Evolutionary conservation across 1,284 basidiomycete species (phyloP), one percentile per base, ranked within the genome.

Genomic region (Ustilago trichophora): DNA sequence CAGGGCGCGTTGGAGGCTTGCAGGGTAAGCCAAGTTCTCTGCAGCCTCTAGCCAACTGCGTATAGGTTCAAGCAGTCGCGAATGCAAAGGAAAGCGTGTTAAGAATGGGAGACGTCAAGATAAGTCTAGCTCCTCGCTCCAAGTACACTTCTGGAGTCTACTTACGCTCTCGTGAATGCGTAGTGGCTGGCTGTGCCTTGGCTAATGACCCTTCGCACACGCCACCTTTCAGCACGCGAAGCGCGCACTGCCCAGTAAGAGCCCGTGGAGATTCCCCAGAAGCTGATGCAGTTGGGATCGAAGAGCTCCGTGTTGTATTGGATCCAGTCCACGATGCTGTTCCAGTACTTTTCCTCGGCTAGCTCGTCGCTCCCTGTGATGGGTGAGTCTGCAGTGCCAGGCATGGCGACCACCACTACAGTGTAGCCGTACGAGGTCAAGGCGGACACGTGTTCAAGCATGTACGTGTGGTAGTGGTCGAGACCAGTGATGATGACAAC

Each of bases 131-230:
- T 29, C 8, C 27, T 8, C 13, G 27, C 27, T 29, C 13, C 27
- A 13, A 7, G 27, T 13, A 29, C 8, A 13, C 27, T 7, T 7
- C 24, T 26, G 4, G 38, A 22, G n/a, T n/a, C 24, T 12, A 64
- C 63, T 58, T 49, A 59, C 63, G 40, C 31, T 29, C 51, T 29
- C 0, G 56, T 59, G 34, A 70, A 70, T 4, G 67, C 46, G 42
- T 65, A 70, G 43, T 70, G 67, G 34, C 60, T 64, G 1, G 60
- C 59, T 3, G 68, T 62, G 4, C 68, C 63, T 32, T 71, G 68
- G 44, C 57, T 62, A 11, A 71, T 34, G 6, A 54, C 68, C n/a
- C 43, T 26, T 22, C 35, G 31, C 3, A 71, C 21, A 16, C 68
- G 36, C 16, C 32, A 18, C 15, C 31, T 43, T 34, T 62, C 63